Evolutionary conservation across 441 rosid genomes (phyloP).

Genomic region (Theobroma grandiflorum): DNA sequence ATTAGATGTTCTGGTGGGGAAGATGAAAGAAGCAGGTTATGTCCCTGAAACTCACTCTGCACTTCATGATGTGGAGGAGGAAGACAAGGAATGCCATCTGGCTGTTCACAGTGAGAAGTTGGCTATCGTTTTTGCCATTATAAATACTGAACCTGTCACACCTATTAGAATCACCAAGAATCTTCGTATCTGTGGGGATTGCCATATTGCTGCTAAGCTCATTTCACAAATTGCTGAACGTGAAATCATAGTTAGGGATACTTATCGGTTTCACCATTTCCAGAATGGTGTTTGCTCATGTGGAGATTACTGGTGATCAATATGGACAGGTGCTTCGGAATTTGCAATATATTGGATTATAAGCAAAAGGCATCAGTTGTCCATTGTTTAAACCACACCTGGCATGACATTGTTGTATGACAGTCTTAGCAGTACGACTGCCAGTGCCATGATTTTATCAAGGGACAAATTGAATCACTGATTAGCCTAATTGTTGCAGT

Average conservation of each 20-base stretch:
- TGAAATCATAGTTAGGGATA: constrained; percentile 57
- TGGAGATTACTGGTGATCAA: constrained; percentile 59
- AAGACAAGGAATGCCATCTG: constrained; percentile 65
- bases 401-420: background rate
- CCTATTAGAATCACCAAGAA: constrained; percentile 63
- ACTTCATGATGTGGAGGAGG: constrained; percentile 70
- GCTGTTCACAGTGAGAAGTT: constrained; percentile 67
- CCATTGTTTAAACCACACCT: background rate
- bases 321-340: background rate
- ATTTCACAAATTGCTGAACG: constrained; percentile 56
- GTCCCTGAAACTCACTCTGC: constrained; percentile 60
- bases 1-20: constrained; percentile 52
- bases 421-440: background rate
- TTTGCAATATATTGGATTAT: background rate
- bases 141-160: constrained; percentile 40
- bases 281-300: constrained; percentile 57
- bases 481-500: background rate
- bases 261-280: constrained; percentile 61
- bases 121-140: constrained; percentile 60
- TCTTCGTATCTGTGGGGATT: constrained; percentile 63
- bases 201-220: constrained; percentile 61
- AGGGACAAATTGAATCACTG: background rate
- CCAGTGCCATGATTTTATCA: background rate
- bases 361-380: background rate
- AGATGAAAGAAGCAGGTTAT: constrained; percentile 63